Base-by-base conservation (phyloP, 257 asterid genomes). In the Perilla frutescens region DNA sequence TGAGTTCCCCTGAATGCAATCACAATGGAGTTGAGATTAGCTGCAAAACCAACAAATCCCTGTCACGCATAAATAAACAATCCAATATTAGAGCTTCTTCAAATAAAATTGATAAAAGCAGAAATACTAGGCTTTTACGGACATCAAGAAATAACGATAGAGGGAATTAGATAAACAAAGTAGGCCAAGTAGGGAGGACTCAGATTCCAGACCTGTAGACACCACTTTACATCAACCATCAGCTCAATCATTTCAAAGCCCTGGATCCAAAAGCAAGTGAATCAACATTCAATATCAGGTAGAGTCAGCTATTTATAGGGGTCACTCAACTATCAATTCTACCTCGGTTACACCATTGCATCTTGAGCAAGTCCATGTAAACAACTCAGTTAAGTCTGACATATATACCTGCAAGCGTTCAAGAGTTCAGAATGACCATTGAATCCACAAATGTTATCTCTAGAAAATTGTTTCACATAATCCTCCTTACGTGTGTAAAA, bases 1-100 rank as follows among this genome's bases (percentile, higher is more conserved):
- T 92, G 98, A 61, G 99, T 95, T 77, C 99, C 99, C 83, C 98
- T 83, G 78, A 95, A 92, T 53, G 99, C 97, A 85, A 95, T 84
- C 58, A 95, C 94, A 61, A 73, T 77, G 53, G 99, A 84, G 56
- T 95, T 89, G 69, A 95, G 97, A 80, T 92, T 87, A 66, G 84
- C 26, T 7, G 97, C 92, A 77, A 89, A 84, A 66, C 99, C 99
- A 73, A 95, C 96, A 85, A 87, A 95, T 79, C 87, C 98, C 99
- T 95, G 85, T 59, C 63, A 31, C 55, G 59, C 65, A 66, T 34
- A 63, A 54, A 69, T 43, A 68, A 41, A 31, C 14, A 76, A 77
- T 37, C 62, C 64, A 62, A 26, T 68, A 63, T 57, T 7, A 83
- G 51, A 53, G 59, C 32, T 44, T 61, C 41, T 41, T 43, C 34